Conservation (phyloP, 2,329 filamentous ascomycete genomes). For the Aspergillus brasiliensis region DNA sequence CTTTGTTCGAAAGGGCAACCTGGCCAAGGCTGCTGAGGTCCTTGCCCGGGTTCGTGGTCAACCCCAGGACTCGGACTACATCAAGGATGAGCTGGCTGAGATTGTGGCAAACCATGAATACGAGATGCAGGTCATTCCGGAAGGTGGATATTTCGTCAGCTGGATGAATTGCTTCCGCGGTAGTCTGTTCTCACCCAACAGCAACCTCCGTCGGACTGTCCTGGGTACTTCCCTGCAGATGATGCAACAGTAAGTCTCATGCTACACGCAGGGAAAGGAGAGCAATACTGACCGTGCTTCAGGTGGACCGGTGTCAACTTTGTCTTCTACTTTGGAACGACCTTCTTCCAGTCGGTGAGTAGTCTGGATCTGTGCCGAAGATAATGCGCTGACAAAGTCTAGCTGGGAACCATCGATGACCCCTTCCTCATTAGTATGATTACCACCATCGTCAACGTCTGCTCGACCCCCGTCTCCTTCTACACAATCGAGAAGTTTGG, state of each 20-base stretch:
- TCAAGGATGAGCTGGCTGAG: constrained; percentile 78
- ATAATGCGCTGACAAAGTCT: background rate
- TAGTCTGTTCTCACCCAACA: constrained; percentile 55
- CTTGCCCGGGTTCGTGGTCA: constrained; percentile 74
- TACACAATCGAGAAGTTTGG: constrained; percentile 81
- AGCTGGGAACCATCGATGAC: constrained; percentile 75
- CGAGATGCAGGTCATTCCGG: constrained; percentile 69
- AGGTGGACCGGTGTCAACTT: constrained; percentile 83
- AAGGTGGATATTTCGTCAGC: constrained; percentile 64
- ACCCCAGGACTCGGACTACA: constrained; percentile 69
- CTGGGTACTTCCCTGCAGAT: constrained; percentile 74
- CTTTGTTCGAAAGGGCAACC: constrained; percentile 75
- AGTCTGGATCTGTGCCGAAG: no score
- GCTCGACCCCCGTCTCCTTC: constrained; percentile 84
- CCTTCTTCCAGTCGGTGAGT: constrained; percentile 67
- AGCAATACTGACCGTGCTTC: background rate
- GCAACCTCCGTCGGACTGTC: constrained; percentile 66
- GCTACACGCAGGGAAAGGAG: background rate
- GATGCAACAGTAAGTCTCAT: constrained; percentile 66
- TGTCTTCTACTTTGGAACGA: constrained; percentile 84
- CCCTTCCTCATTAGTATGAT: constrained; percentile 81
- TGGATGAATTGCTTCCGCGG: constrained; percentile 70
- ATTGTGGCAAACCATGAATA: constrained; percentile 89
- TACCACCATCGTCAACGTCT: constrained; percentile 85
- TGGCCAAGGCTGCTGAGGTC: constrained; percentile 64